Evolutionary conservation across 768 basidiomycete genomes (phyloP), one percentile per base, ranked within the genome.

Genomic region (Boletellus ananas): DNA sequence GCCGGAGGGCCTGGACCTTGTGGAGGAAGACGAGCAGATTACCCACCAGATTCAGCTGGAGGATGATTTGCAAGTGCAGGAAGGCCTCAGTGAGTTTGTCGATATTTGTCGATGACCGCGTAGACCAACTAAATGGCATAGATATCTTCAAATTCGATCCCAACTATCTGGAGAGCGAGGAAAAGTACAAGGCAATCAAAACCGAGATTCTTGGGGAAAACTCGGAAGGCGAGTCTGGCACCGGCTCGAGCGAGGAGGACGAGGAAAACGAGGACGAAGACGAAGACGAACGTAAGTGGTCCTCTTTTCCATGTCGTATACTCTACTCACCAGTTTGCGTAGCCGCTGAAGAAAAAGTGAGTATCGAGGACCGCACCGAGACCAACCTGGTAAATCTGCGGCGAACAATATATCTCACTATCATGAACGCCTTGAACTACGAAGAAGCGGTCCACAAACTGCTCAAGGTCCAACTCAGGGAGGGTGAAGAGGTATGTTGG

Each of bases 401-500:
- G 43, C 82, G 94, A 61, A 80, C 83, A 20, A 98, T 99, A 66
- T 99, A 99, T 67, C 72, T 99, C 56, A 96, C 96, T 0, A 95
- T 98, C 75, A 98, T 98, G 95, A 97, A 97, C 64, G 92, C 94
- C 39, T 78, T 97, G 51, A 94, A 91, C 68, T 96, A 93, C 65
- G 96, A 99, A 69, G 96, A 99, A 83, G 95, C 95, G 0, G 94
- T 97, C 0, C 96, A 99, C 71, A 99, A 99, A 66, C 71, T 99
- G 25, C 80, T 98, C 64, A 97, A 95, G 69, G 82, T 99, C 20
- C 87, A 95, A 58, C 72, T 98, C 13, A 75, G 82, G 47, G 93
- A 94, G 63, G 96, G 95, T 1, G 84, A 96, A 69, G 96, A 99
- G 84, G 94, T 95, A 63, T 47, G 74, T 69, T 43, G 14, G 2